Evolutionary conservation across 305 asterid species (phyloP).

Genomic region (Nicotiana rustica): DNA sequence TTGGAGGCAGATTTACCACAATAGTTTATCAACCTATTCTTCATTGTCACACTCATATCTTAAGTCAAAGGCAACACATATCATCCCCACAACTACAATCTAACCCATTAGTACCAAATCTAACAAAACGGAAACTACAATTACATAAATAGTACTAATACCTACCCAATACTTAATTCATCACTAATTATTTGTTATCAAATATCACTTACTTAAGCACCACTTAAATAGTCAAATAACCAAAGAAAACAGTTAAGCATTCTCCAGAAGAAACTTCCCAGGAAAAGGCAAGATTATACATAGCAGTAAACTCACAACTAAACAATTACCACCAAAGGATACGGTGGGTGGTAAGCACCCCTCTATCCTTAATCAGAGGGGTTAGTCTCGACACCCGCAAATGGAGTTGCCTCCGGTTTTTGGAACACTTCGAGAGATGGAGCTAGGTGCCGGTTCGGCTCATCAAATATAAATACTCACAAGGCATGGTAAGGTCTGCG

Average conservation of each 20-base stretch:
- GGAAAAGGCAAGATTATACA: background rate
- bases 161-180: constrained; percentile 29
- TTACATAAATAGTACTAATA: constrained; percentile 15
- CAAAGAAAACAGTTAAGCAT: background rate
- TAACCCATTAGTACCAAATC: constrained; percentile 6
- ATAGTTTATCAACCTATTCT: constrained; percentile 2
- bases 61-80: constrained; percentile 22
- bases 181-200: constrained; percentile 22
- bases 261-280: background rate
- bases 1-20: background rate
- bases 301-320: background rate
- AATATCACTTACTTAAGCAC: background rate
- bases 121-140: constrained; percentile 12
- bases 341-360: no score
- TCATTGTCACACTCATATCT: constrained; percentile 1
- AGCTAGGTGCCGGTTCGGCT: no score
- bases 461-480: no score
- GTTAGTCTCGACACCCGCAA: no score
- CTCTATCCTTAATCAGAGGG: no score
- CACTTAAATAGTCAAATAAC: constrained; percentile 1
- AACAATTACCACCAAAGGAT: no score
- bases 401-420: no score
- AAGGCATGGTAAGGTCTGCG: no score
- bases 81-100: constrained; percentile 3
- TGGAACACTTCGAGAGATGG: background rate